Evolutionary conservation across 768 basidiomycete species (phyloP), one percentile per base, ranked within the genome.

Genomic region (Sutorius australiensis): DNA sequence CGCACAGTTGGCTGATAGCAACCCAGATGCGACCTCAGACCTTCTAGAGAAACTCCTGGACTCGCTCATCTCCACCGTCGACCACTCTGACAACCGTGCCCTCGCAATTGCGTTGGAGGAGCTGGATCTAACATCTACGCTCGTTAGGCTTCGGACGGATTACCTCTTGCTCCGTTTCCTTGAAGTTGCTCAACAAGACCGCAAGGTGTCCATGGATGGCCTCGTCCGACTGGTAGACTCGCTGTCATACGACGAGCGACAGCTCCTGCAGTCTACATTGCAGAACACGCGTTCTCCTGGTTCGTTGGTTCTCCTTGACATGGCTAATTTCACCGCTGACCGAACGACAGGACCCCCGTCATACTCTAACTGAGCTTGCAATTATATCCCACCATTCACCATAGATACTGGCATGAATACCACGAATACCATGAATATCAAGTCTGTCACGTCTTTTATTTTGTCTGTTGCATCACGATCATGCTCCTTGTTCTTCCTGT

Each of bases 191-290:
- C 83, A 85, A 56, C 84, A 85, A 60, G 88, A 94, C 66, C 80
- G 84, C 45, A 89, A 89, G 71, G 84, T 83, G 9, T 82, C 87
- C 1, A 68, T 94, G 55, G 83, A 86, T 55, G 84, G 89, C 33
- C 78, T 94, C 53, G 68, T 82, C 46, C 84, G 84, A 45, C 73
- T 93, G 11, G 80, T 85, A n/a, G 85, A 90, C 53, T 78, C 77
- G 34, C 77, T 95, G 54, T 79, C 81, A 0, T 80, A 82, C 21
- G 92, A 92, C 24, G 91, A 93, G 59, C 83, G 81, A 67, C 71
- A 78, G 11, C 70, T 77, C 1, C 64, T 94, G 55, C 76, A 85
- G 34, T 68, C 72, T 38, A 80, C 81, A 36, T 77, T 92, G 46
- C 86, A 87, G 65, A 81, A 71, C 60, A 62, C 78, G 7, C 79